These are phyloP conservation scores for Ogataea pilisensis DNA, from an alignment of 805 yeast species.

Conservation along the genomic window DNA sequence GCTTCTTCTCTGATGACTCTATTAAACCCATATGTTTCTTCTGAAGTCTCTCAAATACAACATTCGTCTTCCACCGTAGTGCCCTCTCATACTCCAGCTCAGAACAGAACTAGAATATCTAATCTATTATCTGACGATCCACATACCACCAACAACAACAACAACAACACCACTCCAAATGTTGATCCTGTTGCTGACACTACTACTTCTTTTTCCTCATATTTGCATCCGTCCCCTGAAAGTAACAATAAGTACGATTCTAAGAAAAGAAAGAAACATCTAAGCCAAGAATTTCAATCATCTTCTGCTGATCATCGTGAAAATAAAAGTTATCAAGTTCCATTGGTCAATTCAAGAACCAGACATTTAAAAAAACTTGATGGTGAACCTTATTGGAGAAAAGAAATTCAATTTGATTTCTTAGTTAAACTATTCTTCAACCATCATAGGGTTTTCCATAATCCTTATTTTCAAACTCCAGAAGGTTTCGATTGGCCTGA, in stretches of 20 bases:
- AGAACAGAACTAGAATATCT: too few species aligned
- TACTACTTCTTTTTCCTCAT: not conserved
- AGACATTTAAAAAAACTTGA: constrained; percentile 81
- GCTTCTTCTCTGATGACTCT: not conserved
- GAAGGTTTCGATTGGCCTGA: constrained; percentile 36
- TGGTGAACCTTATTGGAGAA: constrained; percentile 88
- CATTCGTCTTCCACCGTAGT: too few species aligned
- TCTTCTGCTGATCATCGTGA: constrained; percentile 4
- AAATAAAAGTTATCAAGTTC: constrained; percentile 25
- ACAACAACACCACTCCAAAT: not conserved
- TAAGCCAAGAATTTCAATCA: not conserved
- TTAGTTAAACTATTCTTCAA: constrained; percentile 62
- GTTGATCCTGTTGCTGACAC: not conserved
- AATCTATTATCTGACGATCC: not conserved
- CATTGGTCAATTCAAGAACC: constrained; percentile 28
- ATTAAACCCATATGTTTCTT: not conserved
- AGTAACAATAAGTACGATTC: too few species aligned
- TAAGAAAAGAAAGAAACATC: too few species aligned
- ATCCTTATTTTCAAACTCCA: constrained; percentile 43
- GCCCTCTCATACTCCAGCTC: too few species aligned
- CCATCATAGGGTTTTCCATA: constrained; percentile 61
- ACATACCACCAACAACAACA: too few species aligned
- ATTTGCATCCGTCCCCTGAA: too few species aligned
- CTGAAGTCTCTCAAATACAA: too few species aligned
- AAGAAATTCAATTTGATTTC: constrained; percentile 82